Evolutionary conservation across 2,329 filamentous ascomycete genomes (phyloP), one percentile per base, ranked within the genome.

Genomic region (Colletotrichum tanaceti): DNA sequence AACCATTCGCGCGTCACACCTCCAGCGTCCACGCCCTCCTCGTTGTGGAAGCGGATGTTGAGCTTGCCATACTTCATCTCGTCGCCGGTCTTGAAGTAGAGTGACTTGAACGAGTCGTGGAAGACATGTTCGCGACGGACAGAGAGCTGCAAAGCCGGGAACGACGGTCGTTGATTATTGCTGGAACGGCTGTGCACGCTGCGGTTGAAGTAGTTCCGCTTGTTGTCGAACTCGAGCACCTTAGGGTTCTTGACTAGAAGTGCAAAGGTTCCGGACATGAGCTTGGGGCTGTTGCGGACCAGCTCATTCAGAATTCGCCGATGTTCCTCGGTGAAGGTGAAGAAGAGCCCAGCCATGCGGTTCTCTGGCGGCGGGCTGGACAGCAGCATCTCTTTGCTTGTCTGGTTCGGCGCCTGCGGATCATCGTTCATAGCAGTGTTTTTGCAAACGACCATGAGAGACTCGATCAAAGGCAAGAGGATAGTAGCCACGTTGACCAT

Each of bases 31-130:
- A 99, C 94, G 79, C 97, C 96, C 78, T 99, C 96, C 82, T 99
- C 96, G 41, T 94, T 94, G 74, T 96, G 93, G 88, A 99, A 99
- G 62, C 95, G 91, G 74, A 99, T 97, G 79, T 94, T 99, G 71
- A 99, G 89, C 81, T 99, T 99, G 74, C 97, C 96, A 78, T 97
- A 98, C 82, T 99, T 99, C 89, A 99, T 97, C 82, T 99, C 97
- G 71, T 98, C 94, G 32, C 93, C 93, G 46, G 86, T 89, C 85
- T 98, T 98, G 89, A 96, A 99, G 81, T 97, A 98, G 52, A 99
- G 87, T n/a, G 93, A 94, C 79, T 94, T 96, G 89, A 97, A 99
- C 0, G 96, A 99, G 80, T 99, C 96, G 72, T 97, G 89, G 90
- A 99, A 99, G 58, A 99, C 94, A 73, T 97, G 92, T 67, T 98